Conservation (phyloP, 805 yeast genomes). For the Wickerhamomyces rabaulensis region DNA sequence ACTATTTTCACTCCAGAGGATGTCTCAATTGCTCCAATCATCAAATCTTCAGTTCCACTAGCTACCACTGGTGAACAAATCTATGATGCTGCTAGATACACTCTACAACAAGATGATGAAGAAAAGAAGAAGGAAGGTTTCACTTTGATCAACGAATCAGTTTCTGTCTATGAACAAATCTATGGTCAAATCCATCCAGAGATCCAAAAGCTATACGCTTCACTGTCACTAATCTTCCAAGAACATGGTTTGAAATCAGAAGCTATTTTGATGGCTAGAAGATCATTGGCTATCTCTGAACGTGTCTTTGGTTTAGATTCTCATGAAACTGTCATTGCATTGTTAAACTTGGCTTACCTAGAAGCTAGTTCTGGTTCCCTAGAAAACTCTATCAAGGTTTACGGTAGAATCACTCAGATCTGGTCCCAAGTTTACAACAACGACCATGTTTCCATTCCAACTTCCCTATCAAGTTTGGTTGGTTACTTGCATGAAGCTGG, state of each 20-base stretch:
- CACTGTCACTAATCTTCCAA: conserved; percentile 61
- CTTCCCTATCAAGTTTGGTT: conserved; percentile 58
- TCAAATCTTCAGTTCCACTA: conserved; percentile 64
- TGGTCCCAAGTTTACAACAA: conserved; percentile 52
- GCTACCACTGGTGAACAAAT: conserved; percentile 72
- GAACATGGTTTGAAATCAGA: conserved; percentile 51
- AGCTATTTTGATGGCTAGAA: conserved; percentile 62
- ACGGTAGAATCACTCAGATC: conserved; percentile 51
- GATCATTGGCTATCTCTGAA: conserved; percentile 69
- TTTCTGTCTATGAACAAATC: conserved; percentile 72
- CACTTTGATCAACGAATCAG: conserved; percentile 61
- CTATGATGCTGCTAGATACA: conserved; percentile 52
- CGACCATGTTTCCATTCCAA: conserved; percentile 63
- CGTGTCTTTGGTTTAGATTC: conserved; percentile 80
- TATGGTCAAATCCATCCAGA: conserved; percentile 78
- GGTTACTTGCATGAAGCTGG: conserved; percentile 51
- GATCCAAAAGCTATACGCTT: conserved; percentile 64
- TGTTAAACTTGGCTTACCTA: conserved; percentile 67
- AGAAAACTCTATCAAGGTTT: conserved; percentile 56
- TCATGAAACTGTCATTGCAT: conserved; percentile 64
- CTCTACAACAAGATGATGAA: conserved; percentile 12
- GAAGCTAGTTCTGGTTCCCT: conserved; percentile 59
- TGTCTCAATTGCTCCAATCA: conserved; percentile 67
- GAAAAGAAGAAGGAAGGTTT: conserved; percentile 52
- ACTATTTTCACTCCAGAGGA: conserved; percentile 56